Percentiles rank a stretch among this genome's conserved stretches.
Evolutionary conservation across 2,329 filamentous ascomycete species (phyloP).

Genomic region (Venturiaceae sp.): DNA sequence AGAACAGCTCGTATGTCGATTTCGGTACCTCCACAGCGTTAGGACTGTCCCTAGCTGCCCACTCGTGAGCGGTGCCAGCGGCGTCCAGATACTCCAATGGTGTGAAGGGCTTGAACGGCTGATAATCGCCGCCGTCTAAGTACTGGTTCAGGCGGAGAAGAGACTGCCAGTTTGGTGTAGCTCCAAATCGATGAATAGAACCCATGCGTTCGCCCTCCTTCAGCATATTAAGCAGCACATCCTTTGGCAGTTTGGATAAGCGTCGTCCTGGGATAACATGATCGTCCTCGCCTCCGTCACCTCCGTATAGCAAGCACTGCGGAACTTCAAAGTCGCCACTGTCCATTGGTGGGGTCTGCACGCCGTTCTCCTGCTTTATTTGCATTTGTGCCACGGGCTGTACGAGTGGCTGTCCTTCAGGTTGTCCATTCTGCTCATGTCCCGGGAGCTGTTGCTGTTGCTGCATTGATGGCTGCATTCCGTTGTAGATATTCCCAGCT

Average conservation of each 20-base stretch:
- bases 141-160: constrained; percentile 7
- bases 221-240: constrained; percentile 6
- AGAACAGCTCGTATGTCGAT: constrained; percentile 6
- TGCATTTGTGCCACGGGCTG: not conserved
- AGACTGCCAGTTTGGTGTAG: constrained; percentile 6
- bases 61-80: constrained; percentile 1
- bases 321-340: constrained; percentile 1
- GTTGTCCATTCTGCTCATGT: not conserved
- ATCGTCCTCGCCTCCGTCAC: constrained; percentile 3
- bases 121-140: constrained; percentile 7
- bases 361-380: not conserved
- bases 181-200: not conserved
- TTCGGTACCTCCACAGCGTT: constrained; percentile 5
- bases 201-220: constrained; percentile 3
- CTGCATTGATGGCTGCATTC: not conserved
- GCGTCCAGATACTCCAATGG: constrained; percentile 5
- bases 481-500: not conserved
- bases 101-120: constrained; percentile 3
- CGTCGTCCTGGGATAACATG: not conserved
- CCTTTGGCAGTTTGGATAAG: constrained; percentile 5
- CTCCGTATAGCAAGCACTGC: constrained; percentile 1
- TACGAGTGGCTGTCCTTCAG: not conserved
- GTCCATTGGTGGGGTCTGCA: not conserved
- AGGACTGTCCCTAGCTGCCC: constrained; percentile 5
- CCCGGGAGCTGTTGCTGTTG: not conserved